Base-by-base conservation (phyloP, 805 yeast species). In the Isabelozyma heimii region DNA sequence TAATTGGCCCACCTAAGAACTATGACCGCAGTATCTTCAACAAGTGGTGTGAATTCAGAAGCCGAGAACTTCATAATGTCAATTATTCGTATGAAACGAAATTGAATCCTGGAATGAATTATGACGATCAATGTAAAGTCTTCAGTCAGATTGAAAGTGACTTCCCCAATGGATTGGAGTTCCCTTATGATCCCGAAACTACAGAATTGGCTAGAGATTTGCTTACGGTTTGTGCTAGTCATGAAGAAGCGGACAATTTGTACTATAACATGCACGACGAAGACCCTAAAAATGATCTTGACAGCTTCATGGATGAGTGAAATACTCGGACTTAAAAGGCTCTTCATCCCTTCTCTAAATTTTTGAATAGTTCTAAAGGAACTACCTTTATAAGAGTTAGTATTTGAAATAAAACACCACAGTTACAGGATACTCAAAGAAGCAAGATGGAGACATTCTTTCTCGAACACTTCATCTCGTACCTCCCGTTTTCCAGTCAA, bases 211-310 rank as follows among this genome's bases (percentile, higher is more conserved):
- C 95, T 0, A 73, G 89, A 52, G 88, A 84, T 52, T 77, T 89
- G 15, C 69, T 90, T 47, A 89, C 84, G 50, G 75, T 77, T 26
- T 82, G 84, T 50, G 79, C 84, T 9, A 85, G 89, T 4, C 84
- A 84, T 58, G 91, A 87, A 53, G 95, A 88, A 56, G 89, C 90
- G 0, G 96, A 90, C 63, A 80, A 82, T 46, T 68, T 89, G 52
- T 88, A 82, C 61, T 69, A 79, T 49, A 82, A 88, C 49, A 85
- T 89, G 82, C 82, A 82, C 52, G 67, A 66, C 51, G 73, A 65
- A 45, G 64, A 47, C 17, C 27, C 14, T 8, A 40, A 40, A 9
- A 16, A 40, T 4, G 42, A 17, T 2, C n/a, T 20, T 8, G 17
- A 40, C 16, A 15, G n/a, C n/a, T 30, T 30, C n/a, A 30, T 30